Conservation (phyloP, 208 protist species). For the Perkinsela sp. region DNA sequence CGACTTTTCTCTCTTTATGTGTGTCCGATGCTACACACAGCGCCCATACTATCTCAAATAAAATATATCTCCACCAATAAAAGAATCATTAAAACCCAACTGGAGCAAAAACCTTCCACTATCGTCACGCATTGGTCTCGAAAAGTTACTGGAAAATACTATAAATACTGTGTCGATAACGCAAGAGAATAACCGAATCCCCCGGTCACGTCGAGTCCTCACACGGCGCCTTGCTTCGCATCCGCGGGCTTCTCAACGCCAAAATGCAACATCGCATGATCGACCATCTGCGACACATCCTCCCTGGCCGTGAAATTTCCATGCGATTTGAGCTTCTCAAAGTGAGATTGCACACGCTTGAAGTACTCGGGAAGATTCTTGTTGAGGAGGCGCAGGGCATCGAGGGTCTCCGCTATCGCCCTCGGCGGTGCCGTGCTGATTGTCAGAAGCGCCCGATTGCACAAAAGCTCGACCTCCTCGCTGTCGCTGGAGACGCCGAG, state of each 20-base stretch:
- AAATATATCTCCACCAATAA: too few relatives aligned
- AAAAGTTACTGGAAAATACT: too few relatives aligned
- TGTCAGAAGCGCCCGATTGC: neutral
- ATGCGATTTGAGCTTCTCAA: neutral
- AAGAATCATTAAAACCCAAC: too few relatives aligned
- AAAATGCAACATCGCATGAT: neutral
- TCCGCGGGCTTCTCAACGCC: neutral
- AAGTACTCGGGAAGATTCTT: neutral
- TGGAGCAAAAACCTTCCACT: too few relatives aligned
- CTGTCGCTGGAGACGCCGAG: neutral
- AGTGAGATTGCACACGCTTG: neutral
- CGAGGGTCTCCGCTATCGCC: neutral
- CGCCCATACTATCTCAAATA: too few relatives aligned
- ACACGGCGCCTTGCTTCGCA: too few relatives aligned
- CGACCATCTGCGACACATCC: neutral
- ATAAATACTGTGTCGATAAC: too few relatives aligned
- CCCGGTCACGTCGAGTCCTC: too few relatives aligned
- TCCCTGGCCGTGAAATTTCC: neutral
- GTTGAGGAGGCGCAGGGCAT: neutral
- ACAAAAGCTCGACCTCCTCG: neutral
- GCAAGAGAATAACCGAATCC: too few relatives aligned
- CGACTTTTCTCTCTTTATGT: too few relatives aligned
- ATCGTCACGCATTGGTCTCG: too few relatives aligned
- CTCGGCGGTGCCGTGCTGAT: neutral
- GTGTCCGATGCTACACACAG: too few relatives aligned